Percentiles rank a stretch among this genome's conserved stretches.
These are phyloP conservation scores for Chlorencoelia australis DNA, from an alignment of 2,329 filamentous ascomycete genomes.

Conservation along the genomic window DNA sequence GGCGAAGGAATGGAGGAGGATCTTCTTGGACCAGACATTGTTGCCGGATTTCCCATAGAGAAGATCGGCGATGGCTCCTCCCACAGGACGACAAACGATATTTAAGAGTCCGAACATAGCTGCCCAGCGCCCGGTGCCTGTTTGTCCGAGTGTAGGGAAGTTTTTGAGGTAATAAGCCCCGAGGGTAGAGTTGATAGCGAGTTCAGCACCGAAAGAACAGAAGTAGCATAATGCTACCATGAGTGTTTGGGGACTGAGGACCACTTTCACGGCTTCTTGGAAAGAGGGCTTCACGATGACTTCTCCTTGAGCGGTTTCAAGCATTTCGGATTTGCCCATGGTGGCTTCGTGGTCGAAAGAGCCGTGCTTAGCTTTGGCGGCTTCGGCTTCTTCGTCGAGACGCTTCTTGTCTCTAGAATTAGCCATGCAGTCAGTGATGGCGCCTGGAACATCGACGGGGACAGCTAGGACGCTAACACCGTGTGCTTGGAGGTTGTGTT, in stretches of 20 bases:
- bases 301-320: conserved; percentile 45
- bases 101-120: conserved; percentile 71
- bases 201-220: conserved; percentile 53
- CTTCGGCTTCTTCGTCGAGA: conserved; percentile 38
- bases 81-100: conserved; percentile 54
- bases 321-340: conserved; percentile 37
- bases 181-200: conserved; percentile 52
- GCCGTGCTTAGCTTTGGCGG: conserved; percentile 32
- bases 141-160: conserved; percentile 48
- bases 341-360: conserved; percentile 34
- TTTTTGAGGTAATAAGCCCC: conserved; percentile 49
- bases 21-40: conserved; percentile 54
- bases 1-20: conserved; percentile 45
- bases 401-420: conserved; percentile 26
- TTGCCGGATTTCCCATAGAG: conserved; percentile 29
- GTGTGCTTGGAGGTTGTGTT: conserved; percentile 39
- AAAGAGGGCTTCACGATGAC: conserved; percentile 46
- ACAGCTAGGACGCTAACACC: conserved; percentile 31
- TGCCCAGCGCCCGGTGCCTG: conserved; percentile 50
- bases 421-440: conserved; percentile 14
- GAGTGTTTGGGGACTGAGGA: conserved; percentile 43
- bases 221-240: conserved; percentile 48
- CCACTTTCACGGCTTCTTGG: conserved; percentile 35
- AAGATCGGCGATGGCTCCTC: conserved; percentile 45
- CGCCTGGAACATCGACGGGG: conserved; percentile 23